Evolutionary conservation across 75 land plant species (phyloP).

Genomic region (Ceratopteris richardii): DNA sequence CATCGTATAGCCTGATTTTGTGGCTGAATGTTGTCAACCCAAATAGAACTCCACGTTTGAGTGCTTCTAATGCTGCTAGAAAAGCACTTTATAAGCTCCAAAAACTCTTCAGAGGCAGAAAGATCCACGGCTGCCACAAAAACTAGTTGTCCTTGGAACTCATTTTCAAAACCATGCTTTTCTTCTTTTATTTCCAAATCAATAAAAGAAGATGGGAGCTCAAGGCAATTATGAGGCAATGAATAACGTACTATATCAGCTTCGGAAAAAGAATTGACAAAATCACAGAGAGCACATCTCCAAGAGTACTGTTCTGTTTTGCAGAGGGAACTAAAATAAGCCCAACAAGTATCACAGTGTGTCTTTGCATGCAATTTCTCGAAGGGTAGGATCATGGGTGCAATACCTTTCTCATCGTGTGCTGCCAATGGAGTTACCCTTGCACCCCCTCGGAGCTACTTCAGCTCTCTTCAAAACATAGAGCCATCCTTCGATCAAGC

Average conservation of each 20-base stretch:
- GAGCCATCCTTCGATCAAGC: too few species aligned
- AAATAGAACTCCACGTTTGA: too few species aligned
- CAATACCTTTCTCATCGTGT: conserved; percentile 59
- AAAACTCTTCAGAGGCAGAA: too few species aligned
- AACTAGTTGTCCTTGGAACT: conserved; percentile 69
- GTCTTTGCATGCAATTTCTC: conserved; percentile 55
- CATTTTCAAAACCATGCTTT: conserved; percentile 25
- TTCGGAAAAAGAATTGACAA: conserved; percentile 55
- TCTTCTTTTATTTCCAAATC: conserved; percentile 61
- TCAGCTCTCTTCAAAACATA: too few species aligned
- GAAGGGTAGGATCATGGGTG: conserved; percentile 40
- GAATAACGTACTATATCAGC: conserved; percentile 49
- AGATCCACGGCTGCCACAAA: conserved; percentile 96
- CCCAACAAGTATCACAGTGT: conserved; percentile 96
- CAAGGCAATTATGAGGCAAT: conserved; percentile 30
- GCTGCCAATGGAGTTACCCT: conserved; percentile 74
- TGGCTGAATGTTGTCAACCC: too few species aligned
- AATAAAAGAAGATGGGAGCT: conserved; percentile 74
- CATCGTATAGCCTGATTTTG: too few species aligned
- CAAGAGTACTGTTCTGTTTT: conserved; percentile 87
- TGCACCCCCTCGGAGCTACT: too few species aligned
- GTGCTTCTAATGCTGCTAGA: too few species aligned
- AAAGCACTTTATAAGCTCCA: too few species aligned
- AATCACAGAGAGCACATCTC: conserved; percentile 79
- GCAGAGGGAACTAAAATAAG: conserved; percentile 71